Evolutionary conservation across 768 basidiomycete genomes (phyloP).

Genomic region (Lactarius tabidus): DNA sequence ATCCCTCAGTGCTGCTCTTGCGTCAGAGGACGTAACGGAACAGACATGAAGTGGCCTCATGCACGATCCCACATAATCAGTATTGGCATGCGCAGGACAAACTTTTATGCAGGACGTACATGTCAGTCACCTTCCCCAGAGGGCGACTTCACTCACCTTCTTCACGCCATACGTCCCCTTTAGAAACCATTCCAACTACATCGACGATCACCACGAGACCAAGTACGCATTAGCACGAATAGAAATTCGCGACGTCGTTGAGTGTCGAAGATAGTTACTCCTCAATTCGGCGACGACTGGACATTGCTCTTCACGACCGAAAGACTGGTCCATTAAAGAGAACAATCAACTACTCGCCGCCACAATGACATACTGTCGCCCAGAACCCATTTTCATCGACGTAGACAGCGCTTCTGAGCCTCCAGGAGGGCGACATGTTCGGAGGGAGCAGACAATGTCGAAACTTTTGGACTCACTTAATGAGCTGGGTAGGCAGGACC

Average conservation of each 20-base stretch:
- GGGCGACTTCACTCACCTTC: not conserved
- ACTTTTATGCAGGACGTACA: not conserved
- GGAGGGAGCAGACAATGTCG: slow-evolving; percentile 45
- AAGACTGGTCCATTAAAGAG: not conserved
- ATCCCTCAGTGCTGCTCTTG: not conserved
- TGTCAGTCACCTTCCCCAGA: slow-evolving; percentile 7
- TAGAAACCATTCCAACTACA: not conserved
- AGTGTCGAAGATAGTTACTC: not conserved
- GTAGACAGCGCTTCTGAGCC: slow-evolving; percentile 12
- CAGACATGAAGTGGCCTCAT: slow-evolving; percentile 16
- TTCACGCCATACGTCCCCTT: slow-evolving; percentile 6
- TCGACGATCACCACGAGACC: slow-evolving; percentile 14
- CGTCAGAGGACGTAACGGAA: slow-evolving; percentile 20
- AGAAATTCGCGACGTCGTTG: not conserved
- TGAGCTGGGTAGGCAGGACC: slow-evolving; percentile 40
- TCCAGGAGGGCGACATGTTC: slow-evolving; percentile 6
- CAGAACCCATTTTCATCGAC: slow-evolving; percentile 8
- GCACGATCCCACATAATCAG: not conserved
- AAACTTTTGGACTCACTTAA: slow-evolving; percentile 46
- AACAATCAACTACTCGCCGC: not conserved
- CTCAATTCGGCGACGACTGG: not conserved
- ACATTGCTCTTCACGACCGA: not conserved
- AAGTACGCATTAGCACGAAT: not conserved
- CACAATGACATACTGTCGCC: not conserved
- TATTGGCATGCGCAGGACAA: not conserved